A percentile compares a stretch with the other conserved stretches of the same genome.
These are phyloP conservation scores for Arxiozyma bovina DNA, from an alignment of 1,139 yeast genomes.

Conservation along the genomic window DNA sequence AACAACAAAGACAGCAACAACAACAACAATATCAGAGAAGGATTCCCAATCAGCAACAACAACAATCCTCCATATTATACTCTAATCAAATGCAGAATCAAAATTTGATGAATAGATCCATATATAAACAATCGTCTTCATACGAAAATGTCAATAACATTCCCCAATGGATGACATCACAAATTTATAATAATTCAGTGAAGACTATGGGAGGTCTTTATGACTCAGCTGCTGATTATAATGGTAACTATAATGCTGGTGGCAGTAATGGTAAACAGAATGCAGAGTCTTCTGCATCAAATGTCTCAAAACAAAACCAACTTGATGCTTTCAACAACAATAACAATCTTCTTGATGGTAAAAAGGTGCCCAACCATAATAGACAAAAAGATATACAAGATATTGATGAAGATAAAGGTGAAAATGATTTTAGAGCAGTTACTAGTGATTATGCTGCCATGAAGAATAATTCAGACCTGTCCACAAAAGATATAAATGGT, in stretches of 20 bases:
- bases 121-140: background rate
- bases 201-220: background rate
- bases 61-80: background rate
- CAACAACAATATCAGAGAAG: background rate
- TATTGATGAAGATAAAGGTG: background rate
- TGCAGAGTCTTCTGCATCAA: background rate
- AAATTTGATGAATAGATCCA: background rate
- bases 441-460: too few species aligned
- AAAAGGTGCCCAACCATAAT: background rate
- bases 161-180: background rate
- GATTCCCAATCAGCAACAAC: background rate
- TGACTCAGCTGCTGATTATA: background rate
- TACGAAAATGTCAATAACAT: background rate
- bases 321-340: background rate
- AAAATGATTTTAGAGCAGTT: background rate
- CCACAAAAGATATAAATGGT: background rate
- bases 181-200: background rate
- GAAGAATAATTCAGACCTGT: background rate
- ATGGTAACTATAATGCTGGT: background rate
- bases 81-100: background rate
- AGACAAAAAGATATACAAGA: background rate
- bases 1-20: slow-evolving; percentile 1
- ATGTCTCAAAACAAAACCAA: background rate
- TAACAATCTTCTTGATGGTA: background rate
- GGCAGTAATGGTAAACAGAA: background rate